phyloP scores from a whole-genome alignment of 192 early-diverging fungal genomes.

The Gamsiella multidivaricata region DNA sequence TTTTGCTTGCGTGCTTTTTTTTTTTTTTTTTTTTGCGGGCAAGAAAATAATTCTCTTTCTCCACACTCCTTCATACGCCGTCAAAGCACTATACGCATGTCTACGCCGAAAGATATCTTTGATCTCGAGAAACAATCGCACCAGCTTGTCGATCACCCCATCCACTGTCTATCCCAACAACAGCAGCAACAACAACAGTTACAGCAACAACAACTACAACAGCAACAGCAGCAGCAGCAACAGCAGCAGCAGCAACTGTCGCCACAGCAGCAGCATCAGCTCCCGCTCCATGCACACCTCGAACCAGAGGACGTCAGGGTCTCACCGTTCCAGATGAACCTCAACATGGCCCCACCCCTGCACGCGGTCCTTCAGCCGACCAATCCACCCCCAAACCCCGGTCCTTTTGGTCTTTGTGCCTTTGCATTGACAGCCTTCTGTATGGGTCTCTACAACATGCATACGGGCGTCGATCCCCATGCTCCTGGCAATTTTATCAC shows the following conservation, averaged over 20 bases:
- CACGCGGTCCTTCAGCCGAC: slow-evolving; percentile 35
- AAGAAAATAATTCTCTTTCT: neutral
- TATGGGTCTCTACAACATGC: slow-evolving; percentile 48
- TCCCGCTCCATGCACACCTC: slow-evolving; percentile 39
- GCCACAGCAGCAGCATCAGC: slow-evolving; percentile 19
- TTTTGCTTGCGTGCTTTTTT: no score
- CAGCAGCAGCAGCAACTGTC: neutral
- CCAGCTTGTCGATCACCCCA: slow-evolving; percentile 36
- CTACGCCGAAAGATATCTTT: slow-evolving; percentile 31
- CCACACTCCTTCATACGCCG: slow-evolving; percentile 3
- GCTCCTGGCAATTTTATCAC: slow-evolving; percentile 44
- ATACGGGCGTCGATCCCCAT: slow-evolving; percentile 20
- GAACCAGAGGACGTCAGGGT: slow-evolving; percentile 41
- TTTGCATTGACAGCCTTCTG: slow-evolving; percentile 52
- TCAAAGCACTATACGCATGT: slow-evolving; percentile 54
- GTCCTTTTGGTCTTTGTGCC: slow-evolving; percentile 50
- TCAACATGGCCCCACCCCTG: slow-evolving; percentile 31
- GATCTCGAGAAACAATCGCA: slow-evolving; percentile 26
- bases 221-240: slow-evolving; percentile 27
- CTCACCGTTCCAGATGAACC: slow-evolving; percentile 40
- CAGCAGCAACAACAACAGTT: slow-evolving; percentile 14
- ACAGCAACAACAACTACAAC: no score
- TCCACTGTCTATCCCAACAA: slow-evolving; percentile 18
- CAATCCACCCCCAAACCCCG: slow-evolving; percentile 25
- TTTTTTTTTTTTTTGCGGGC: neutral